Evolutionary conservation across 306 rosid genomes (phyloP).

Genomic region (Medicago truncatula): MtrunA17r5.0-ANR NC_053043.1:5077001-5077500

Average conservation of each 20-base stretch:
- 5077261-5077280: slow-evolving; percentile 66
- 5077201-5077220: slow-evolving; percentile 5
- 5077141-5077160: slow-evolving; percentile 75
- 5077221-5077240: slow-evolving; percentile 31
- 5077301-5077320: slow-evolving; percentile 85
- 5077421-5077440: slow-evolving; percentile 46
- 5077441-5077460: slow-evolving; percentile 92
- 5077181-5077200: slow-evolving; percentile 46
- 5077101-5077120: slow-evolving; percentile 86
- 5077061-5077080: slow-evolving; percentile 84
- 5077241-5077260: slow-evolving; percentile 50
- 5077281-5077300: slow-evolving; percentile 93
- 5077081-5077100: slow-evolving; percentile 76
- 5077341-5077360: slow-evolving; percentile 83
- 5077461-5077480: slow-evolving; percentile 89
- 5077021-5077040: slow-evolving; percentile 72
- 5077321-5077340: slow-evolving; percentile 77
- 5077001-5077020: slow-evolving; percentile 28
- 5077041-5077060: slow-evolving; percentile 80
- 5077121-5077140: slow-evolving; percentile 80
- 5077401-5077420: slow-evolving; percentile 37
- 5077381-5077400: background rate
- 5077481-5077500: slow-evolving; percentile 89
- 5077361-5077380: slow-evolving; percentile 40
- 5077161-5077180: slow-evolving; percentile 94